A percentile compares a stretch with the other conserved stretches of the same genome.
Evolutionary conservation across 208 protist species (phyloP).

Genomic region (Trypanosoma platydactyli): DNA sequence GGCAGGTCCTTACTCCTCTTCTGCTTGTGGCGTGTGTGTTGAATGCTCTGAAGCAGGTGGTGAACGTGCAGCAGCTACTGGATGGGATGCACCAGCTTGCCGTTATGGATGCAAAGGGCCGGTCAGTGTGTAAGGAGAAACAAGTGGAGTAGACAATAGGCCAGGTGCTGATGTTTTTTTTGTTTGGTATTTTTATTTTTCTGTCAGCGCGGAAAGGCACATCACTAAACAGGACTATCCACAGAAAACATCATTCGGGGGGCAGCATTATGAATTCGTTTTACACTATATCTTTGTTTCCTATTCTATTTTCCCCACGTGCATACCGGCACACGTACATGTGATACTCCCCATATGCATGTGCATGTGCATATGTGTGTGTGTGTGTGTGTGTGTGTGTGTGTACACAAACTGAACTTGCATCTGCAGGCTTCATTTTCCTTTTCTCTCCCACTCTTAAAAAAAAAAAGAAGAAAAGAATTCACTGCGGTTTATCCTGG

Average conservation of each 20-base stretch:
- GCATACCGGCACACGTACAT: not conserved
- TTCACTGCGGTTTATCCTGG: too few relatives aligned
- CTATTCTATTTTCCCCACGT: conserved; percentile 13
- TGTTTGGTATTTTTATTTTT: not conserved
- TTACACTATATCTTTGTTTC: too few relatives aligned
- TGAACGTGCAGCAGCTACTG: conserved; percentile 91
- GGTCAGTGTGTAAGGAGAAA: conserved; percentile 13
- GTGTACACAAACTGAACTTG: not conserved
- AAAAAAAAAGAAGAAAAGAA: too few relatives aligned
- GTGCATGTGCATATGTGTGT: not conserved
- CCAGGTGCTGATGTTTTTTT: not conserved
- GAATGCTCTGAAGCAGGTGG: conserved; percentile 83
- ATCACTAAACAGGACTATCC: too few relatives aligned
- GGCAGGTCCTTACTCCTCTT: conserved; percentile 12
- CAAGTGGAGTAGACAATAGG: not conserved
- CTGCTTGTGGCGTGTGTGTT: conserved; percentile 38
- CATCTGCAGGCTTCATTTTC: too few relatives aligned
- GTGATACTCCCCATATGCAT: not conserved
- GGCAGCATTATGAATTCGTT: too few relatives aligned
- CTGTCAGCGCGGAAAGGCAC: not conserved
- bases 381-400: conserved; percentile 4
- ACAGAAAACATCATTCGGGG: too few relatives aligned
- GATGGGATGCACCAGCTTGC: conserved; percentile 85
- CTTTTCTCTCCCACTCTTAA: too few relatives aligned
- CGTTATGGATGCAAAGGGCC: conserved; percentile 64